Conservation (phyloP, 2,329 filamentous ascomycete genomes). For the Beauveria australis region DNA sequence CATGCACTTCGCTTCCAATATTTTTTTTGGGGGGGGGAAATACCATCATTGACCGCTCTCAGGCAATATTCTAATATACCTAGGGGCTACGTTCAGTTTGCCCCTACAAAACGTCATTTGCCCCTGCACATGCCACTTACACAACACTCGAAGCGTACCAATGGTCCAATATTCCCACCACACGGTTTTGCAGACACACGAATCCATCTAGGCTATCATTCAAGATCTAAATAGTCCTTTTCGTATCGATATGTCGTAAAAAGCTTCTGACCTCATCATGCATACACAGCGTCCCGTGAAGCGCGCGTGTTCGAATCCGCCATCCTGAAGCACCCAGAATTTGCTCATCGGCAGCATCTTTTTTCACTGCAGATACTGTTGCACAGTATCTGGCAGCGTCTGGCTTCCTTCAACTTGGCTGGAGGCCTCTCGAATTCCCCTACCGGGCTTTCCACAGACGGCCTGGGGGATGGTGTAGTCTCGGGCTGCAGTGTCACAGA, state of each 20-base stretch:
- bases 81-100: not conserved
- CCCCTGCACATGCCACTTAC: not conserved
- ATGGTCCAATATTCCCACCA: not conserved
- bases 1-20: not conserved
- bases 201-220: not conserved
- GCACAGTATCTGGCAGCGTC: constrained; percentile 42
- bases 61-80: not conserved
- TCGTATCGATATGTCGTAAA: too few relatives aligned
- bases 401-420: constrained; percentile 18
- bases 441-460: not conserved
- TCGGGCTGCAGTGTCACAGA: constrained; percentile 65
- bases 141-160: not conserved
- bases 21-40: too few relatives aligned
- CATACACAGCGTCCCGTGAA: not conserved
- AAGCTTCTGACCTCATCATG: not conserved
- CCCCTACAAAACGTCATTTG: not conserved
- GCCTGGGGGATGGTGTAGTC: constrained; percentile 15
- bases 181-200: not conserved
- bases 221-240: too few relatives aligned
- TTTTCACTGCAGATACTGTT: constrained; percentile 41
- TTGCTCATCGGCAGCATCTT: constrained; percentile 36
- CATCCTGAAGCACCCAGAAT: not conserved
- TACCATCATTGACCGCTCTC: not conserved
- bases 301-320: not conserved
- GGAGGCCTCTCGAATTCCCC: not conserved